Evolutionary conservation across 495 filamentous ascomycete genomes (phyloP).

Genomic region (Sphaerosporella brunnea): DNA sequence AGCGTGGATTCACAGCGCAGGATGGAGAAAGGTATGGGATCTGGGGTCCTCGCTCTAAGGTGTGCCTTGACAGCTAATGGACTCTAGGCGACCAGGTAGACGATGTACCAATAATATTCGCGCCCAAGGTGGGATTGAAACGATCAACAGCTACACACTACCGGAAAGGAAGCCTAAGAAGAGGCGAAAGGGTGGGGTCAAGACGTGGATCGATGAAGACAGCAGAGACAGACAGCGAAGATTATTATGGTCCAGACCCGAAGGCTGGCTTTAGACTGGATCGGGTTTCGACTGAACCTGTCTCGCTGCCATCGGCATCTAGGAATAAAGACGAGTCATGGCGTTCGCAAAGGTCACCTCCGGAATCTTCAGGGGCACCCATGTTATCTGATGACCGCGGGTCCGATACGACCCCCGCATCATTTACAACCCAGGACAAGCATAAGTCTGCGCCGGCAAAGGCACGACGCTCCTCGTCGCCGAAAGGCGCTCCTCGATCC

Average conservation of each 20-base stretch:
- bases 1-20: constrained; percentile 33
- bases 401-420: background rate
- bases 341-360: constrained; percentile 6
- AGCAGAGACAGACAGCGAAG: constrained; percentile 42
- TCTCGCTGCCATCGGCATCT: constrained; percentile 28
- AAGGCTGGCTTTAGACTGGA: constrained; percentile 39
- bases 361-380: constrained; percentile 12
- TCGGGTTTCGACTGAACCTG: constrained; percentile 61
- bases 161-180: constrained; percentile 65
- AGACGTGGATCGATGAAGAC: constrained; percentile 50
- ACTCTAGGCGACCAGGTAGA: constrained; percentile 29
- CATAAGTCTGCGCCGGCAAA: constrained; percentile 22
- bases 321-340: constrained; percentile 6
- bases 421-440: constrained; percentile 8
- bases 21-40: constrained; percentile 21
- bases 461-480: constrained; percentile 17
- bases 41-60: background rate
- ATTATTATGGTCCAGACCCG: constrained; percentile 30
- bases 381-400: constrained; percentile 20
- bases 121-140: constrained; percentile 58
- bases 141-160: constrained; percentile 88
- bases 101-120: constrained; percentile 75
- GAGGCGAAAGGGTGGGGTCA: constrained; percentile 57
- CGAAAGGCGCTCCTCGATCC: constrained; percentile 17
- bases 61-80: background rate